A percentile compares a stretch with the other conserved stretches of the same genome.
phyloP scores from a whole-genome alignment of 805 yeast genomes.

The Blastobotrys peoriensis region DNA sequence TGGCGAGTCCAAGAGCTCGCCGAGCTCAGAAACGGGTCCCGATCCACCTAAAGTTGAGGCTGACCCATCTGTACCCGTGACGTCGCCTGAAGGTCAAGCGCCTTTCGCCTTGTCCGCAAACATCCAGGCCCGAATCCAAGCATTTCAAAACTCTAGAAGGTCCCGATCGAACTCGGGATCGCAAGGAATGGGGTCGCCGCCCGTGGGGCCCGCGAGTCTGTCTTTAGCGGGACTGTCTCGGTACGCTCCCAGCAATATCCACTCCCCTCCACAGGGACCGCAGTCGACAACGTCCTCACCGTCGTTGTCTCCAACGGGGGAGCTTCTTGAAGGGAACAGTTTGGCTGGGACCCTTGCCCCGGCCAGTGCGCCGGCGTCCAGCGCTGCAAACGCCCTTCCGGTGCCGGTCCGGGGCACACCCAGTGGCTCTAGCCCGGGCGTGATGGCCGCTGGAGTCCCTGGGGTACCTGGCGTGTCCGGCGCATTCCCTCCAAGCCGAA shows the following conservation, averaged over 20 bases:
- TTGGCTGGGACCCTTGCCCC: constrained; percentile 3
- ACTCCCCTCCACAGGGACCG: constrained; percentile 19
- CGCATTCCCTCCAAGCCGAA: background rate
- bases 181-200: constrained; percentile 12
- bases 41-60: too few relatives aligned
- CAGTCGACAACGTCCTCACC: background rate
- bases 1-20: too few relatives aligned
- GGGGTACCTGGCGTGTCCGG: background rate
- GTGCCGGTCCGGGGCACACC: background rate
- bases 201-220: constrained; percentile 14
- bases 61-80: too few relatives aligned
- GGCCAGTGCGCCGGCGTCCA: constrained; percentile 7
- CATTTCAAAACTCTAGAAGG: constrained; percentile 79
- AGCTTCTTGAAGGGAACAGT: background rate
- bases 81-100: too few relatives aligned
- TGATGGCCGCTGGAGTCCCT: background rate
- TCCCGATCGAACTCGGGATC: constrained; percentile 34
- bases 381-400: constrained; percentile 6
- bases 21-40: too few relatives aligned
- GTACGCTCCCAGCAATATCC: constrained; percentile 22
- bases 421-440: too few relatives aligned
- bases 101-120: constrained; percentile 42
- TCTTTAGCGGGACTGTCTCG: constrained; percentile 13
- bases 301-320: background rate
- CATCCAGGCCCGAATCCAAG: constrained; percentile 78